Evolutionary conservation across 345 rosid genomes (phyloP), one percentile per base, ranked within the genome.

Genomic region (Eucalyptus regnans): DNA sequence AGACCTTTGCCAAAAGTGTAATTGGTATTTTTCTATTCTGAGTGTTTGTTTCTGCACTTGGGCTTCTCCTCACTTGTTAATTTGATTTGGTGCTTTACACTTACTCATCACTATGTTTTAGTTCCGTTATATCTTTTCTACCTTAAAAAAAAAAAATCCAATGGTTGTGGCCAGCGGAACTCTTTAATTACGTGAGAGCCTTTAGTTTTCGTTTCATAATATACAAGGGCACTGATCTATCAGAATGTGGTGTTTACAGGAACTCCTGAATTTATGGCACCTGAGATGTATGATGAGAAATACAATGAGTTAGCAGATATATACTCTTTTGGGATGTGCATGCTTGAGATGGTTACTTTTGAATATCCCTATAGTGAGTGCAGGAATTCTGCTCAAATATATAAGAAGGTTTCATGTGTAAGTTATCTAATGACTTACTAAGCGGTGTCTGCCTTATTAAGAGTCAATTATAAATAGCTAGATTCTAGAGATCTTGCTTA

Each of bases 1-100:
- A 97, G 90, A 92, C 98, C 90, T 94, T 92, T 88, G 99, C 98
- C 92, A 94, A 95, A 92, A 97, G 99, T 91, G 98, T 97, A n/a
- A 95, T 97, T 88, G 99, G 99, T 95, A 94, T 86, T 25, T 84
- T 50, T 68, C 43, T 9, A 87, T 17, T 46, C 60, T 86, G 23
- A 31, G 50, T 27, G 46, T 76, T 43, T 87, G 33, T 76, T 76
- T 83, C 49, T 81, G 43, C 17, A 85, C 29, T 86, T 11, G 3
- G 15, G 18, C 43, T 89, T 68, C 84, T 88, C 51, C 86, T 86
- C 92, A 3, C 81, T 64, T 90, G 88, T 90, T 48, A 54, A 43
- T 22, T 76, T 76, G 27, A 76, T 20, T 76, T 37, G 83, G 29
- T 51, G 41, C 9, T 50, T 51, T 86, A 18, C 17, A 51, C 46